A percentile compares a stretch with the other conserved stretches of the same genome.
These are phyloP conservation scores for Naumovozyma castellii DNA, from an alignment of 805 yeast genomes.

Conservation along the genomic window DNA sequence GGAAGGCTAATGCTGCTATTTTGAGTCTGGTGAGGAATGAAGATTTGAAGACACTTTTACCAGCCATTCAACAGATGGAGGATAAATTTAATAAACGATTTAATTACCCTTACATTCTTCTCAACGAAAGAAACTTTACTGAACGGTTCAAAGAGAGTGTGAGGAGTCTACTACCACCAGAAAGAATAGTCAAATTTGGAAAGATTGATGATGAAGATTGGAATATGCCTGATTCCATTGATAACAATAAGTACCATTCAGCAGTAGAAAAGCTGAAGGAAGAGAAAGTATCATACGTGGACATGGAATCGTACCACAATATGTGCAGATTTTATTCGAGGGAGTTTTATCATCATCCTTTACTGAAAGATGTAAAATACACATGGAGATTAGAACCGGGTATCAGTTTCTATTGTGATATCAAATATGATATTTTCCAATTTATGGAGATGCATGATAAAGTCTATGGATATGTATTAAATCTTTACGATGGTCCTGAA, in stretches of 20 bases:
- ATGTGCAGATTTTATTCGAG: slow-evolving; percentile 89
- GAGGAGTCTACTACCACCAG: slow-evolving; percentile 31
- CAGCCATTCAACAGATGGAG: slow-evolving; percentile 55
- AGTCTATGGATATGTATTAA: slow-evolving; percentile 67
- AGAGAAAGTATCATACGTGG: slow-evolving; percentile 52
- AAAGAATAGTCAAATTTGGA: slow-evolving; percentile 40
- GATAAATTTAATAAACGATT: slow-evolving; percentile 56
- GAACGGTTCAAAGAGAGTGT: slow-evolving; percentile 45
- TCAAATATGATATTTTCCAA: slow-evolving; percentile 69
- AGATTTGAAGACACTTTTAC: slow-evolving; percentile 41
- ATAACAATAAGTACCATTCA: slow-evolving; percentile 33
- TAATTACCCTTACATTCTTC: slow-evolving; percentile 70
- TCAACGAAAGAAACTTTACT: slow-evolving; percentile 62
- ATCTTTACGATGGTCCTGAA: slow-evolving; percentile 57
- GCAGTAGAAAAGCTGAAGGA: slow-evolving; percentile 34
- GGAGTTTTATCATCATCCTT: slow-evolving; percentile 65
- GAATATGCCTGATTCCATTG: slow-evolving; percentile 52
- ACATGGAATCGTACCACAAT: slow-evolving; percentile 62
- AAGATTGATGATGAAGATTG: slow-evolving; percentile 38
- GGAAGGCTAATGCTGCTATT: slow-evolving; percentile 65
- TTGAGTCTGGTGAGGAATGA: slow-evolving; percentile 61
- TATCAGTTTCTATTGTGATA: slow-evolving; percentile 62
- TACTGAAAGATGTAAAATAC: slow-evolving; percentile 62
- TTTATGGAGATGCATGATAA: slow-evolving; percentile 68
- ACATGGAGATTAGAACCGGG: slow-evolving; percentile 93